Conservation (phyloP, 2,329 filamentous ascomycete species). For the Thermothelomyces thermophilus region DNA sequence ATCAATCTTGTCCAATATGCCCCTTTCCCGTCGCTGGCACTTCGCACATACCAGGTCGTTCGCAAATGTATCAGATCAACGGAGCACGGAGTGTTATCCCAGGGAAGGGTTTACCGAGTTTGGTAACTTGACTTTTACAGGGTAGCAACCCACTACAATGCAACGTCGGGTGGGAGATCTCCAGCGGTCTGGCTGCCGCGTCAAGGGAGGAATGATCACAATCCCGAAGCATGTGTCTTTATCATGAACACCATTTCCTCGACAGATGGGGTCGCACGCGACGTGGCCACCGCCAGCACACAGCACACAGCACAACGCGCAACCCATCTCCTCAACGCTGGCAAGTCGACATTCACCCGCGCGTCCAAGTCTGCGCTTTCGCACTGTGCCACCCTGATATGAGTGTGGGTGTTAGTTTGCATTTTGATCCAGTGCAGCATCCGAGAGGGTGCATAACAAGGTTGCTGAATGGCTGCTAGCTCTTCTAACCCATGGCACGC, state of each 20-base stretch:
- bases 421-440: constrained; percentile 15
- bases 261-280: neutral
- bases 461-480: constrained; percentile 24
- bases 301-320: neutral
- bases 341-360: constrained; percentile 17
- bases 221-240: constrained; percentile 10
- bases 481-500: constrained; percentile 1
- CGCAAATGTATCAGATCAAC: constrained; percentile 16
- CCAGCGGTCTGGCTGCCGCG: neutral
- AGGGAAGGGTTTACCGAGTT: constrained; percentile 17
- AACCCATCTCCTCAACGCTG: constrained; percentile 1
- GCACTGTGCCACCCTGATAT: constrained; percentile 17
- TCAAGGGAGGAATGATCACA: constrained; percentile 7
- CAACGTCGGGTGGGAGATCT: constrained; percentile 12
- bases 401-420: constrained; percentile 26
- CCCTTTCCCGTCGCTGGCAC: constrained; percentile 8
- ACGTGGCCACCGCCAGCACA: constrained; percentile 17
- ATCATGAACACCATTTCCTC: constrained; percentile 9
- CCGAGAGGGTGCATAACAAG: constrained; percentile 23
- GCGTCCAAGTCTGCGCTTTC: constrained; percentile 12
- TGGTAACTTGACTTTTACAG: constrained; percentile 7
- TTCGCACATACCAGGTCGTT: constrained; percentile 2
- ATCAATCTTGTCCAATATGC: constrained; percentile 1
- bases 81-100: constrained; percentile 15
- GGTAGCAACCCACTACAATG: constrained; percentile 2